Conservation (phyloP, 352 stramenopile genomes). For the Blastocystis sp. region DNA sequence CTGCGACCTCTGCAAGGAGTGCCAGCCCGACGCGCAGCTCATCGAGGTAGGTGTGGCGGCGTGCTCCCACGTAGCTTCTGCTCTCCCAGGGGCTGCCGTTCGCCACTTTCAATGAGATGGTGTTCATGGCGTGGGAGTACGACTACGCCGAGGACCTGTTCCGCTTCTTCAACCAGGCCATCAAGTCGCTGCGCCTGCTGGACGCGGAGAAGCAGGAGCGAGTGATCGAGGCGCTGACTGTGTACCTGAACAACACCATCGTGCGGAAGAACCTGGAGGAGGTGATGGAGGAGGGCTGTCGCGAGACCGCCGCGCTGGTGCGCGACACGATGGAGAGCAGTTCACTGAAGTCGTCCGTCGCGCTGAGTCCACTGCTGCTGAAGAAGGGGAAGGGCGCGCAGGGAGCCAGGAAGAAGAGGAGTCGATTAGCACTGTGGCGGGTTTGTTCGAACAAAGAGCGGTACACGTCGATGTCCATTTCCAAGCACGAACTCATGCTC, state of each 20-base stretch:
- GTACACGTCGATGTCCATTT: slow-evolving; percentile 48
- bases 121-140: slow-evolving; percentile 52
- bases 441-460: slow-evolving; percentile 25
- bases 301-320: background rate
- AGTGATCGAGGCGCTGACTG: slow-evolving; percentile 30
- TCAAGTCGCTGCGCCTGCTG: slow-evolving; percentile 25
- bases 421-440: slow-evolving; percentile 32
- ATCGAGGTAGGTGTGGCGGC: background rate
- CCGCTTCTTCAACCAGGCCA: slow-evolving; percentile 43
- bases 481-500: slow-evolving; percentile 63
- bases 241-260: slow-evolving; percentile 23
- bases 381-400: background rate
- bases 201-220: background rate
- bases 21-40: slow-evolving; percentile 29
- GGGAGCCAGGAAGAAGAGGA: slow-evolving; percentile 19
- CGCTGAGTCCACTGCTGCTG: background rate
- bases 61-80: slow-evolving; percentile 9
- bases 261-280: slow-evolving; percentile 46
- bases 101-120: slow-evolving; percentile 39
- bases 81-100: slow-evolving; percentile 10
- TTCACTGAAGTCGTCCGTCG: background rate
- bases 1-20: slow-evolving; percentile 52
- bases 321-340: slow-evolving; percentile 25
- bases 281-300: slow-evolving; percentile 25
- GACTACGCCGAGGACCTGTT: slow-evolving; percentile 49